Evolutionary conservation across 805 yeast genomes (phyloP).

Genomic region (Kazachstania psychrophila): DNA sequence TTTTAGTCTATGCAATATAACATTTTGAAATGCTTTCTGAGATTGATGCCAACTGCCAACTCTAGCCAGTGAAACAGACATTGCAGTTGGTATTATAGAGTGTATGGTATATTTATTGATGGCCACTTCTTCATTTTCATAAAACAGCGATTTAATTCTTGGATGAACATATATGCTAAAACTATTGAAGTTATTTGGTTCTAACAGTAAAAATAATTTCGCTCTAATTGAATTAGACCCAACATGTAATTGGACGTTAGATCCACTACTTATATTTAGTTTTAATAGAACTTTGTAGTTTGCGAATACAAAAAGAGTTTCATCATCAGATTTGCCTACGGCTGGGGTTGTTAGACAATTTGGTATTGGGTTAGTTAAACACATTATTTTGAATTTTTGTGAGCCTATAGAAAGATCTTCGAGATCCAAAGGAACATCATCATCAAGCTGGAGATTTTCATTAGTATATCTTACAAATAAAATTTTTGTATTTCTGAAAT

Average conservation of each 20-base stretch:
- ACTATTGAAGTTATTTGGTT: slow-evolving; percentile 16
- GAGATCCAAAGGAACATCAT: no score
- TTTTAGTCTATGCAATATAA: slow-evolving; percentile 49
- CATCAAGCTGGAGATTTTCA: not conserved
- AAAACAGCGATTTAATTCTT: slow-evolving; percentile 16
- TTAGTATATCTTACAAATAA: slow-evolving; percentile 12
- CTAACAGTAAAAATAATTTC: slow-evolving; percentile 15
- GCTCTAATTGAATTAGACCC: slow-evolving; percentile 5
- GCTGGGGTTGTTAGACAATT: slow-evolving; percentile 10
- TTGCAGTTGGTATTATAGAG: slow-evolving; percentile 14
- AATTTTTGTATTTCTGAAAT: slow-evolving; percentile 15
- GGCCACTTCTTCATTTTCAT: slow-evolving; percentile 4
- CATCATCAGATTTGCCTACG: slow-evolving; percentile 14
- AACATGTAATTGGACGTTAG: slow-evolving; percentile 9
- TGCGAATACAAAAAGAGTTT: slow-evolving; percentile 23
- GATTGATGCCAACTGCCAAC: slow-evolving; percentile 23
- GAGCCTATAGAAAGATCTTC: no score
- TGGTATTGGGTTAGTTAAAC: slow-evolving; percentile 12
- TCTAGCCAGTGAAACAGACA: slow-evolving; percentile 19
- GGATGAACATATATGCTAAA: slow-evolving; percentile 18
- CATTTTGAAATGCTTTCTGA: slow-evolving; percentile 23
- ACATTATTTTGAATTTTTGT: not conserved
- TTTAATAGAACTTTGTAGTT: slow-evolving; percentile 9
- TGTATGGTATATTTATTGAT: slow-evolving; percentile 4
- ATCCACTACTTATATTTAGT: slow-evolving; percentile 21